phyloP scores from a whole-genome alignment of 495 filamentous ascomycete species.

The Hypomontagnella monticulosa region DNA sequence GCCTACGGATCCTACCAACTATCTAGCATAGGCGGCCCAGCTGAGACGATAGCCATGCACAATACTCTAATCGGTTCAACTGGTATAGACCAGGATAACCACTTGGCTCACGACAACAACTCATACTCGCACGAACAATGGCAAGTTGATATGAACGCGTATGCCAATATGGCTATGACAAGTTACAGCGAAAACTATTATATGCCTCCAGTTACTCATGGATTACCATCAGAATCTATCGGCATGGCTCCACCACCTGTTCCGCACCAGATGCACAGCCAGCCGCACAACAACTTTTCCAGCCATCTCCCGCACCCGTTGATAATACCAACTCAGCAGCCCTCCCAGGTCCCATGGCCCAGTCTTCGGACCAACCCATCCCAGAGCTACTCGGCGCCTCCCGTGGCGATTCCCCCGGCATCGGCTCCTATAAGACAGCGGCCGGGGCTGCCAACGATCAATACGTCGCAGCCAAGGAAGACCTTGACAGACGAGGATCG shows the following conservation, averaged over 20 bases:
- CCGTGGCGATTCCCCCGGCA: conserved; percentile 66
- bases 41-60: conserved; percentile 55
- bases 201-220: conserved; percentile 56
- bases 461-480: conserved; percentile 74
- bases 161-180: conserved; percentile 57
- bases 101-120: conserved; percentile 58
- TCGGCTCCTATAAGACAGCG: conserved; percentile 60
- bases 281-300: conserved; percentile 47
- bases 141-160: conserved; percentile 60
- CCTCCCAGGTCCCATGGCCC: conserved; percentile 72
- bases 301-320: conserved; percentile 58
- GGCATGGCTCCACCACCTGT: conserved; percentile 56
- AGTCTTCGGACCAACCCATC: conserved; percentile 72
- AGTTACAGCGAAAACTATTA: conserved; percentile 56
- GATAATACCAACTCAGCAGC: conserved; percentile 64
- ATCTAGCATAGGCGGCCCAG: conserved; percentile 37
- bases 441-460: conserved; percentile 57
- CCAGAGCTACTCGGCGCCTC: conserved; percentile 59
- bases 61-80: conserved; percentile 59
- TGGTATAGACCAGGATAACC: conserved; percentile 60
- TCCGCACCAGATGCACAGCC: conserved; percentile 48
- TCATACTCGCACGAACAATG: conserved; percentile 53
- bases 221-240: conserved; percentile 57
- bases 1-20: conserved; percentile 37
- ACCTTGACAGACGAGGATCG: conserved; percentile 94